These are phyloP conservation scores for Ceratobasidium sp. DNA, from an alignment of 1,284 basidiomycete genomes.

Conservation along the genomic window DNA sequence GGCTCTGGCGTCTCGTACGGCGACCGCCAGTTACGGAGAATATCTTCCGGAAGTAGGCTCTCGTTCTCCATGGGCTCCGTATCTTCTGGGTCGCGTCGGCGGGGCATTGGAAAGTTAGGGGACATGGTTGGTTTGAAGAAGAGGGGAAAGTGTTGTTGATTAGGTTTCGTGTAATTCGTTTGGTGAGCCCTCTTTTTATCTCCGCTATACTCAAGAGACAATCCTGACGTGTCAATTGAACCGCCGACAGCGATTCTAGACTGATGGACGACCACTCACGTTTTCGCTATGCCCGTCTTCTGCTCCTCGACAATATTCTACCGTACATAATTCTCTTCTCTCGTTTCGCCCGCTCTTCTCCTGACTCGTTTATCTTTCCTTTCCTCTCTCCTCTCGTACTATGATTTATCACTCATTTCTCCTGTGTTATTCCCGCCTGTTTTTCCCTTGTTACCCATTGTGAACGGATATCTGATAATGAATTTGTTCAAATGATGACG, in stretches of 20 bases:
- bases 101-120: constrained; percentile 53
- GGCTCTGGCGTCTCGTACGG: constrained; percentile 97
- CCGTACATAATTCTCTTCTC: background rate
- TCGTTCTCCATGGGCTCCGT: constrained; percentile 49
- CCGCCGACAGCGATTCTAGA: too few relatives aligned
- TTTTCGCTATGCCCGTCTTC: background rate
- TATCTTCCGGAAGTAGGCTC: constrained; percentile 70
- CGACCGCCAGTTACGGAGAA: constrained; percentile 88
- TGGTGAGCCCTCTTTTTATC: background rate
- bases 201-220: too few relatives aligned
- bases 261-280: too few relatives aligned
- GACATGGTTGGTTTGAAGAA: constrained; percentile 55
- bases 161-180: background rate
- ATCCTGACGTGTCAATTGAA: too few relatives aligned
- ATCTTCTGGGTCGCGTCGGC: constrained; percentile 48
- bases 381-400: background rate
- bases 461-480: too few relatives aligned
- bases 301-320: too few relatives aligned
- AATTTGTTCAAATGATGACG: too few relatives aligned
- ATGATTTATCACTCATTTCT: too few relatives aligned
- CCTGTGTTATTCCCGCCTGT: too few relatives aligned
- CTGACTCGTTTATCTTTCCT: too few relatives aligned
- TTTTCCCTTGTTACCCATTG: too few relatives aligned
- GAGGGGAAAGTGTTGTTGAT: constrained; percentile 54
- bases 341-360: background rate